These are phyloP conservation scores for Cadophora gregata DNA, from an alignment of 2,329 filamentous ascomycete genomes.

Conservation along the genomic window DNA sequence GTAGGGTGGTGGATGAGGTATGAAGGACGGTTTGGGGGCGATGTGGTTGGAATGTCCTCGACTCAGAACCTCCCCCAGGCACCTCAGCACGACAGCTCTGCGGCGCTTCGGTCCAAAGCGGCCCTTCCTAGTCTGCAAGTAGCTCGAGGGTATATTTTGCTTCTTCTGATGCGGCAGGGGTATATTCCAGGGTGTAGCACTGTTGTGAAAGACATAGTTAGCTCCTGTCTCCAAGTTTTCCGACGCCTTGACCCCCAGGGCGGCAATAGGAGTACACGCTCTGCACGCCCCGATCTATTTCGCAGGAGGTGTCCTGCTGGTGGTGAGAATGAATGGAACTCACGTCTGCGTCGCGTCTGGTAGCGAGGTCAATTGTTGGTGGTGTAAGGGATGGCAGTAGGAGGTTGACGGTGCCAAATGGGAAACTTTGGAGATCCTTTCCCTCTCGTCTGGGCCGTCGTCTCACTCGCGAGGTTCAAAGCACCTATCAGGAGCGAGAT, in stretches of 20 bases:
- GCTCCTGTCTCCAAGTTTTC: conserved; percentile 32
- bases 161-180: conserved; percentile 2
- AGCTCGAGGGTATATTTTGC: conserved; percentile 6
- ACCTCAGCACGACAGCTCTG: conserved; percentile 30
- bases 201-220: conserved; percentile 34
- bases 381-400: conserved; percentile 27
- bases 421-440: conserved; percentile 40
- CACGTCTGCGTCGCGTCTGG: conserved; percentile 28
- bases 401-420: conserved; percentile 36
- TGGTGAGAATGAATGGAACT: conserved; percentile 29
- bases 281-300: conserved; percentile 9
- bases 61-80: conserved; percentile 30
- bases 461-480: conserved; percentile 33
- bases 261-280: conserved; percentile 16
- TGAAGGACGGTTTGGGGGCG: conserved; percentile 26
- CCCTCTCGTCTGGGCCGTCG: conserved; percentile 19
- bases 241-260: conserved; percentile 30
- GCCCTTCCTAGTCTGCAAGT: conserved; percentile 9
- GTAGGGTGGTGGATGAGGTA: conserved; percentile 20
- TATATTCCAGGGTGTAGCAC: conserved; percentile 23
- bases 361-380: conserved; percentile 34
- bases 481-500: conserved; percentile 24
- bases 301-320: background rate
- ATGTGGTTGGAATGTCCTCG: conserved; percentile 31
- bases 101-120: conserved; percentile 30